Base-by-base conservation (phyloP, 345 rosid genomes). In the Hypericum perforatum region DNA sequence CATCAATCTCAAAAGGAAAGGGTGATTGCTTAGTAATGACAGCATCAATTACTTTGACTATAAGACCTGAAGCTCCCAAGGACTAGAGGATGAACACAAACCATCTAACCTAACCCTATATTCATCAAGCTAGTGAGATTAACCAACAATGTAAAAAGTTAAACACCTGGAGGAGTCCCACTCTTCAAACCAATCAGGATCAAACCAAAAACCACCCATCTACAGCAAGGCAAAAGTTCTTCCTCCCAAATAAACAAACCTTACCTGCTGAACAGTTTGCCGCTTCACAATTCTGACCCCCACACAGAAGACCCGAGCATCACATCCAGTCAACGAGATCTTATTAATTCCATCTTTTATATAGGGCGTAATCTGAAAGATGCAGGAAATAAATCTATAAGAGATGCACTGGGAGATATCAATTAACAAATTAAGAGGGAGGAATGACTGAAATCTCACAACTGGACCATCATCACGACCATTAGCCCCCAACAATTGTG, bases 391-490 rank as follows among this genome's bases (percentile, higher is more conserved):
- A 43, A 13, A 8, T 38, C 8, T 11, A 29, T 50, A n/a, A 15
- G 16, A 8, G 36, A 12, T 11, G 40, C 9, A 14, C 0, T 9
- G 13, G 43, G 16, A 14, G 12, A 38, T 41, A 32, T 43, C 44
- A 0, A 65, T 8, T 5, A 58, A 41, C n/a, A 6, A 15, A 29
- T 59, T 14, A 5, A 39, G 16, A 40, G 46, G 29, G 16, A 45
- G 9, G 1, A 45, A 42, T 42, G 39, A 16, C 16, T 12, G 45
- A 5, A 43, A 40, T 67, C 69, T 72, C 58, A 72, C 76, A 38
- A 60, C 43, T 48, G 70, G 63, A n/a, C 76, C 73, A 57, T 72
- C 64, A 60, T 72, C 76, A 8, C 76, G 76, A 54, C 76, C 76
- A 67, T 60, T 72, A 37, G 67, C 67, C 46, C 76, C 76, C 12